Conservation (phyloP, 106 monocot genomes). For the Platanthera zijinensis region DNA sequence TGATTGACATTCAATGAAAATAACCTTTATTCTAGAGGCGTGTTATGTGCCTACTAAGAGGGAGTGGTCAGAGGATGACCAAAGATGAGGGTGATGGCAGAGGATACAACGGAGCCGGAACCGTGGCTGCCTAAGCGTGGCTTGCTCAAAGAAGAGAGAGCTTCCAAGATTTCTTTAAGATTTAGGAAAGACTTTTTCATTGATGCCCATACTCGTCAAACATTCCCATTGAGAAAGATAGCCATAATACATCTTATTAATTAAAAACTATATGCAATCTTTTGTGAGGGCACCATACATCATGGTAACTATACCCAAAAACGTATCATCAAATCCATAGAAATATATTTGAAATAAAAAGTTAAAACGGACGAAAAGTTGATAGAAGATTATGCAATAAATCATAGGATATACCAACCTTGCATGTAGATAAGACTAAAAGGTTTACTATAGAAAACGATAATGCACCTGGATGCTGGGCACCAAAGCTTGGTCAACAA, state of each 20-base stretch:
- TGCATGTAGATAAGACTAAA: not conserved
- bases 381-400: not conserved
- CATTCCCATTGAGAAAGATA: not conserved
- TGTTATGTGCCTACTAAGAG: no score
- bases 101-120: no score
- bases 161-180: no score
- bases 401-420: not conserved
- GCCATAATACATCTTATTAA: not conserved
- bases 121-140: no score
- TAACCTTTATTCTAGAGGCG: no score
- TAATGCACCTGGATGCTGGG: conserved; percentile 67
- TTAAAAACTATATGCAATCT: not conserved
- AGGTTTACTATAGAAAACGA: not conserved
- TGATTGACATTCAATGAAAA: no score
- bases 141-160: no score
- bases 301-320: not conserved
- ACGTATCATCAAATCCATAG: not conserved
- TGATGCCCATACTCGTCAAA: no score
- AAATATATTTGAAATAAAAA: not conserved
- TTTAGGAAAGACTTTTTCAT: no score
- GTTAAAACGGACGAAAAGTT: not conserved
- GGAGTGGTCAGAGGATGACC: no score
- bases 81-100: no score
- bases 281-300: not conserved
- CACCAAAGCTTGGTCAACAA: conserved; percentile 74